These are phyloP conservation scores for Epichloe elymi DNA, from an alignment of 2,329 filamentous ascomycete genomes.

Conservation along the genomic window DNA sequence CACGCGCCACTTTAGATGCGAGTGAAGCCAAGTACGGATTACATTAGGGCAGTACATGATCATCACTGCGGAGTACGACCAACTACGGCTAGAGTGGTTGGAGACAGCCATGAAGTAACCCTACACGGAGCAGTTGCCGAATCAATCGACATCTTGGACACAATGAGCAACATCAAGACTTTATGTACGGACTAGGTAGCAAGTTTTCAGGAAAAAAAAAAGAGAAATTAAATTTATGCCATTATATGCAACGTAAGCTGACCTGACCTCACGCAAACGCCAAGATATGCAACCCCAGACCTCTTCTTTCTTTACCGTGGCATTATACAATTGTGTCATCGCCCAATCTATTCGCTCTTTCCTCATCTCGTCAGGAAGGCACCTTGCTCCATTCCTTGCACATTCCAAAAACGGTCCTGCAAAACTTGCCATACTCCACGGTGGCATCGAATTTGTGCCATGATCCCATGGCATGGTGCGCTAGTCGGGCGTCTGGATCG, in stretches of 20 bases:
- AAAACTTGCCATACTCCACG: slow-evolving; percentile 14
- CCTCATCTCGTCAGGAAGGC: neutral
- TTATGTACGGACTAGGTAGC: no score
- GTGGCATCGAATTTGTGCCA: slow-evolving; percentile 10
- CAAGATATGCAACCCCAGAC: neutral
- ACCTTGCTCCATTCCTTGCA: slow-evolving; percentile 12
- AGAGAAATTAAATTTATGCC: neutral
- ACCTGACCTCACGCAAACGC: neutral
- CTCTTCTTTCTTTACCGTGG: neutral
- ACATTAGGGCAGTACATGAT: no score
- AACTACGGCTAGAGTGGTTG: no score
- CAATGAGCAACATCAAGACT: no score
- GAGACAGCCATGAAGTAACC: no score
- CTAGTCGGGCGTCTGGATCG: slow-evolving; percentile 10
- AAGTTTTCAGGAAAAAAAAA: neutral
- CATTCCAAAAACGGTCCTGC: slow-evolving; percentile 11
- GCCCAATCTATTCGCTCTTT: neutral
- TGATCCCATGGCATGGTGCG: slow-evolving; percentile 12
- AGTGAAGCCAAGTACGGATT: no score
- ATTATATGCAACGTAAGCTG: neutral
- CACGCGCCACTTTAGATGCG: no score
- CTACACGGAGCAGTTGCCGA: no score
- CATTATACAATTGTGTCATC: neutral
- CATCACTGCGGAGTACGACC: no score
- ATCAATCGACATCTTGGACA: no score